Percentiles rank a stretch among this genome's conserved stretches.
Conservation (phyloP, 2,329 filamentous ascomycete species). For the Cladophialophora chaetospira region DNA sequence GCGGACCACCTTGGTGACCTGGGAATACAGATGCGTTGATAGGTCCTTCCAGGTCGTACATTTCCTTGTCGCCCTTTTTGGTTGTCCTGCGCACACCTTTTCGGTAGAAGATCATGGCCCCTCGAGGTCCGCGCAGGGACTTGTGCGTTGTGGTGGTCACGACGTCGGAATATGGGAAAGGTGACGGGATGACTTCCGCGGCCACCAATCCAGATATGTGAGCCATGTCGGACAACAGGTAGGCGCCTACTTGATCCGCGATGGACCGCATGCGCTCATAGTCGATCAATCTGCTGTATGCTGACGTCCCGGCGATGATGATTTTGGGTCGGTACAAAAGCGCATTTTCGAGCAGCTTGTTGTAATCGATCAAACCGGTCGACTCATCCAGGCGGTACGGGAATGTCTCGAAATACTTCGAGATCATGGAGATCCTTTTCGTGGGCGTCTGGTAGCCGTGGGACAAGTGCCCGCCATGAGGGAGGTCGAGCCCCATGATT, state of each 20-base stretch:
- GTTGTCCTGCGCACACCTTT: conserved; percentile 84
- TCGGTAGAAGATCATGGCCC: conserved; percentile 98
- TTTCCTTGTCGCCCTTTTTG: conserved; percentile 81
- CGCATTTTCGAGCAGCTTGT: conserved; percentile 83
- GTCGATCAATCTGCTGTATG: conserved; percentile 94
- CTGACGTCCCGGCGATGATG: conserved; percentile 90
- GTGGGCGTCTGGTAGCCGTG: conserved; percentile 96
- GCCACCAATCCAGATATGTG: conserved; percentile 95
- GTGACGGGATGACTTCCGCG: conserved; percentile 85
- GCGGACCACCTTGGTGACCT: conserved; percentile 94
- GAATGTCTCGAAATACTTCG: conserved; percentile 98
- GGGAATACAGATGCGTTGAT: conserved; percentile 98
- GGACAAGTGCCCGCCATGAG: conserved; percentile 92
- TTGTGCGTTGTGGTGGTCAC: conserved; percentile 99
- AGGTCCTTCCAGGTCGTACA: conserved; percentile 87
- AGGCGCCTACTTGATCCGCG: conserved; percentile 86
- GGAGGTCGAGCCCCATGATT: conserved; percentile 94
- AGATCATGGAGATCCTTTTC: conserved; percentile 95
- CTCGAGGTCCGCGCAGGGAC: conserved; percentile 88
- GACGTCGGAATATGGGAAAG: conserved; percentile 87
- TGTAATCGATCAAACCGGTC: conserved; percentile 94
- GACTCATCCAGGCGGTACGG: conserved; percentile 89
- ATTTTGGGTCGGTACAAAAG: conserved; percentile 91
- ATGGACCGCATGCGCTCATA: conserved; percentile 91
- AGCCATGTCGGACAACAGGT: conserved; percentile 93